These are phyloP conservation scores for Rhodofomes roseus DNA, from an alignment of 1,284 basidiomycete species.

Conservation along the genomic window DNA sequence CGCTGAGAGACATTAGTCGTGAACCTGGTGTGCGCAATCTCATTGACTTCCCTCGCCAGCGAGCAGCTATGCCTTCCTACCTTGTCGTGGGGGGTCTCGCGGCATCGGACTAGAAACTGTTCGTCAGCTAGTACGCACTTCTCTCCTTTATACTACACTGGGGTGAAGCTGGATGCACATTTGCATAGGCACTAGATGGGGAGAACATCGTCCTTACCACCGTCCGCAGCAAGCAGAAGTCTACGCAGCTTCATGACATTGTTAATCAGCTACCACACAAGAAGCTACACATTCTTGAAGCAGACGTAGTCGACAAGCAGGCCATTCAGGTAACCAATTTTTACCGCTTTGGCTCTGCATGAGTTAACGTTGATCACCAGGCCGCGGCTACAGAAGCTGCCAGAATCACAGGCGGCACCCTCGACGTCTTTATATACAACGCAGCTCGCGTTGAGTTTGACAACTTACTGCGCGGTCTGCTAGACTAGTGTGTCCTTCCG, in stretches of 20 bases:
- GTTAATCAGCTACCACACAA: constrained; percentile 13
- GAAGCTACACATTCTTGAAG: constrained; percentile 24
- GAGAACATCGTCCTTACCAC: constrained; percentile 22
- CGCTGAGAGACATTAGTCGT: too few relatives aligned
- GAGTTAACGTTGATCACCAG: too few relatives aligned
- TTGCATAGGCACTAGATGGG: not conserved
- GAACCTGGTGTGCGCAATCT: too few relatives aligned
- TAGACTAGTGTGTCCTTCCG: constrained; percentile 9
- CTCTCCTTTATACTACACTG: not conserved
- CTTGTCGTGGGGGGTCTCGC: constrained; percentile 18
- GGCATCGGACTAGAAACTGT: constrained; percentile 20
- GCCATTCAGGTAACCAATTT: constrained; percentile 9
- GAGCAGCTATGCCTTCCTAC: constrained; percentile 16
- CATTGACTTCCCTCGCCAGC: too few relatives aligned
- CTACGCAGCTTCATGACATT: constrained; percentile 9
- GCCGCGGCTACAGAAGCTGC: too few relatives aligned
- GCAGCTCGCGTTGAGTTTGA: constrained; percentile 16
- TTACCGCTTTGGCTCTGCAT: too few relatives aligned
- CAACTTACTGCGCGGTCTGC: not conserved
- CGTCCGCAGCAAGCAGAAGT: constrained; percentile 17
- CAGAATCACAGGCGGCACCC: constrained; percentile 18
- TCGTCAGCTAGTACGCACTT: constrained; percentile 12
- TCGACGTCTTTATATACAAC: constrained; percentile 31
- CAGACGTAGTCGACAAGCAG: constrained; percentile 20
- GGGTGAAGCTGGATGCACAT: not conserved